A percentile compares a stretch with the other conserved stretches of the same genome.
phyloP scores from a whole-genome alignment of 306 rosid genomes.

The Dryas drummondii region DNA sequence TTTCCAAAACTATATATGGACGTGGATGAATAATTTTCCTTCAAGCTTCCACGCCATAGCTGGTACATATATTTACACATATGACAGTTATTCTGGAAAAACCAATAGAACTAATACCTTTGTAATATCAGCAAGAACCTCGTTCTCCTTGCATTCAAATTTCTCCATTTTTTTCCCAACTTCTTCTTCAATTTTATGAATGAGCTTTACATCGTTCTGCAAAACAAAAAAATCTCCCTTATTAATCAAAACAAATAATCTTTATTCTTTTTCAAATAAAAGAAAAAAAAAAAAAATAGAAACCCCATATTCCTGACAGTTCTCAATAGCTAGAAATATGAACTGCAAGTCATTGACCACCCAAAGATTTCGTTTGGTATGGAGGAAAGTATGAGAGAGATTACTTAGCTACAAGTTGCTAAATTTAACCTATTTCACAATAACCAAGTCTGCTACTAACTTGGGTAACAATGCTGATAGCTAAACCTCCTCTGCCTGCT shows the following conservation, averaged over 20 bases:
- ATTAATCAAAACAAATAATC: background rate
- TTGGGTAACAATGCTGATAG: conserved; percentile 72
- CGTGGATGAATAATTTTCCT: background rate
- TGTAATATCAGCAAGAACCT: conserved; percentile 58
- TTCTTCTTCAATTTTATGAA: conserved; percentile 65
- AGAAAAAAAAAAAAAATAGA: background rate
- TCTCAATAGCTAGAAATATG: background rate
- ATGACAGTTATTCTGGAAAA: background rate
- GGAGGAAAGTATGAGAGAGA: background rate
- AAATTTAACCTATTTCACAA: background rate
- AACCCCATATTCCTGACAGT: background rate
- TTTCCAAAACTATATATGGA: background rate
- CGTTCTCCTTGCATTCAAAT: conserved; percentile 70
- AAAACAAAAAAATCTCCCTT: conserved; percentile 16
- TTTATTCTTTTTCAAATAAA: background rate
- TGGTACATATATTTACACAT: background rate
- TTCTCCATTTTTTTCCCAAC: conserved; percentile 59
- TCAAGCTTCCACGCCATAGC: background rate
- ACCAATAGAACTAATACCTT: conserved; percentile 42
- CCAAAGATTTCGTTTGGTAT: background rate
- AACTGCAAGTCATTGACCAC: background rate
- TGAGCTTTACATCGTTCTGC: conserved; percentile 73
- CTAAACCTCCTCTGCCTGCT: conserved; percentile 90
- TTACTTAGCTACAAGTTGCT: background rate
- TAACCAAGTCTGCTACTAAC: conserved; percentile 27